Percentiles rank a stretch among this genome's conserved stretches.
Evolutionary conservation across 176 grass and related monocot species (phyloP).

Genomic region (Bothriochloa decipiens): DNA sequence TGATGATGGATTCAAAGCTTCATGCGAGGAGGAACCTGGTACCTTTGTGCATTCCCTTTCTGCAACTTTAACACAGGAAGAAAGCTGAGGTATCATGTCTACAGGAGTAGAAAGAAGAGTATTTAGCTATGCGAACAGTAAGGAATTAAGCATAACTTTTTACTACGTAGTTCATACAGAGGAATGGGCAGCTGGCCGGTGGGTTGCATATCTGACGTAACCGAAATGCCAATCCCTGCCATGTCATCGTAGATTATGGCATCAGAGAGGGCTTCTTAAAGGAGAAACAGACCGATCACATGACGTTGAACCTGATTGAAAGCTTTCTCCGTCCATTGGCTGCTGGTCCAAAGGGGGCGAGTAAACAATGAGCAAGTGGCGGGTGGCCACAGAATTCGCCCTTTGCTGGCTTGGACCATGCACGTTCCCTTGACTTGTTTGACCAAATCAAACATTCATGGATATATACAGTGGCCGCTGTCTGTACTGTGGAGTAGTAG

Average conservation of each 20-base stretch:
- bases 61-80: not conserved
- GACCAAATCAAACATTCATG: too few relatives aligned
- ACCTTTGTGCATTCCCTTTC: not conserved
- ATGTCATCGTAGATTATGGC: not conserved
- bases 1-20: not conserved
- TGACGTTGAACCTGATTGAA: slow-evolving; percentile 28
- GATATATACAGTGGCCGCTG: too few relatives aligned
- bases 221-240: slow-evolving; percentile 26
- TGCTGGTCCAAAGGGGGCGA: slow-evolving; percentile 16
- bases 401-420: slow-evolving; percentile 21
- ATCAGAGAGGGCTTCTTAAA: slow-evolving; percentile 4
- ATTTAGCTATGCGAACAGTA: not conserved
- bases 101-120: not conserved
- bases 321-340: slow-evolving; percentile 12
- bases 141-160: not conserved
- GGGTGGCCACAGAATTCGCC: not conserved
- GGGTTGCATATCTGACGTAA: not conserved
- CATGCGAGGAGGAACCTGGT: not conserved
- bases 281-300: not conserved
- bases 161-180: not conserved
- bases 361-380: slow-evolving; percentile 7
- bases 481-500: too few relatives aligned
- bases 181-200: not conserved
- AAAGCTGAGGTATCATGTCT: not conserved
- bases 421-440: slow-evolving; percentile 18